phyloP scores from a whole-genome alignment of 306 rosid species.

The Pyrus betulifolia region DNA sequence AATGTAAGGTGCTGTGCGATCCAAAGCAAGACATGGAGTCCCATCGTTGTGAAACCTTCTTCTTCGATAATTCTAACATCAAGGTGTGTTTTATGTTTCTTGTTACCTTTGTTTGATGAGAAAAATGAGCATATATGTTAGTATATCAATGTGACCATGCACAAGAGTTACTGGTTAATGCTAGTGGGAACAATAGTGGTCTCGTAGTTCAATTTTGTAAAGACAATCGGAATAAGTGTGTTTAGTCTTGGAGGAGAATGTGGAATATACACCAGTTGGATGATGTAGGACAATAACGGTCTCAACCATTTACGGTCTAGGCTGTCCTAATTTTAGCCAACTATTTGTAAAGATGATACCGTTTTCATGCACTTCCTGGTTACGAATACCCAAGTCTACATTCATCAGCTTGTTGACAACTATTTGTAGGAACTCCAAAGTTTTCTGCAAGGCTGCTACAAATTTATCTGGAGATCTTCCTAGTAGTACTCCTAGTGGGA shows the following conservation, averaged over 20 bases:
- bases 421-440: conserved; percentile 39
- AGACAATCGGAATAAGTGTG: background rate
- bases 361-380: background rate
- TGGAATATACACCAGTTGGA: background rate
- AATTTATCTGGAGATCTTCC: conserved; percentile 62
- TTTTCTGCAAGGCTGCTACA: conserved; percentile 52
- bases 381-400: background rate
- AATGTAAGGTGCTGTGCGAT: conserved; percentile 36
- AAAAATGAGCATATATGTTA: background rate
- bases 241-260: background rate
- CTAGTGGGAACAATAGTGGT: background rate
- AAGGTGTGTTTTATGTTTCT: conserved; percentile 29
- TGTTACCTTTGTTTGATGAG: background rate
- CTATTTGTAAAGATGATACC: background rate
- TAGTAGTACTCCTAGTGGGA: conserved; percentile 16
- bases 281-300: background rate
- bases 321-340: background rate
- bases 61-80: conserved; percentile 18
- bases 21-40: conserved; percentile 32
- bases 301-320: background rate
- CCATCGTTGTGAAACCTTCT: conserved; percentile 18
- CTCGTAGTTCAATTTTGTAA: background rate
- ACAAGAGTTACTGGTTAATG: background rate
- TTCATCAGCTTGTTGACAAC: conserved; percentile 11
- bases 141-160: background rate